Evolutionary conservation across 2,329 filamentous ascomycete genomes (phyloP).

Genomic region (Fusarium lateritium): DNA sequence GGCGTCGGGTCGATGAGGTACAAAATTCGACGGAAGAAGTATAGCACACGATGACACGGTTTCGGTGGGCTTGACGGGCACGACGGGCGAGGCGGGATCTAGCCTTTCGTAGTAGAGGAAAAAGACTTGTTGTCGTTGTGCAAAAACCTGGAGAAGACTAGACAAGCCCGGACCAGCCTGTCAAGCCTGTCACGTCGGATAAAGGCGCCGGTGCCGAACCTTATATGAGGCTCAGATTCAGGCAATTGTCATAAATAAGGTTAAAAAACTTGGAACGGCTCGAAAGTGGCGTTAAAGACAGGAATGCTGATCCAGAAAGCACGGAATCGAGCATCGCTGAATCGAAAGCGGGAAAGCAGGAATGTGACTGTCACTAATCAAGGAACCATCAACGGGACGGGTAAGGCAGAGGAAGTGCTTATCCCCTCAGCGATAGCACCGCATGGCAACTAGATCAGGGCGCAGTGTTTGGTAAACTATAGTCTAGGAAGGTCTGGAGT

Average conservation of each 20-base stretch:
- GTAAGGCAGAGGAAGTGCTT: constrained; percentile 34
- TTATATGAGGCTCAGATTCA: constrained; percentile 35
- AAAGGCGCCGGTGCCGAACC: constrained; percentile 40
- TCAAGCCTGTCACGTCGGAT: constrained; percentile 22
- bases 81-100: constrained; percentile 37
- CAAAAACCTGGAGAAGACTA: constrained; percentile 37
- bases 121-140: constrained; percentile 21
- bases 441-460: constrained; percentile 25
- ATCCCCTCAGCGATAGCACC: constrained; percentile 26
- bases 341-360: constrained; percentile 34
- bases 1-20: constrained; percentile 21
- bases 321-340: constrained; percentile 28
- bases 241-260: constrained; percentile 39
- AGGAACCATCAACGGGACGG: constrained; percentile 41
- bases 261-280: constrained; percentile 34
- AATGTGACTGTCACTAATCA: constrained; percentile 47
- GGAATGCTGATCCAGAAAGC: constrained; percentile 40
- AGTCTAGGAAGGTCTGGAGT: constrained; percentile 23
- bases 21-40: constrained; percentile 39
- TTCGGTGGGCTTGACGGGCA: constrained; percentile 28
- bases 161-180: constrained; percentile 25
- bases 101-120: constrained; percentile 18
- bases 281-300: constrained; percentile 34
- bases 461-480: constrained; percentile 16
- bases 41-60: constrained; percentile 25